Conservation (phyloP, 176 grass and related monocot species). For the Carex cristatella region DNA sequence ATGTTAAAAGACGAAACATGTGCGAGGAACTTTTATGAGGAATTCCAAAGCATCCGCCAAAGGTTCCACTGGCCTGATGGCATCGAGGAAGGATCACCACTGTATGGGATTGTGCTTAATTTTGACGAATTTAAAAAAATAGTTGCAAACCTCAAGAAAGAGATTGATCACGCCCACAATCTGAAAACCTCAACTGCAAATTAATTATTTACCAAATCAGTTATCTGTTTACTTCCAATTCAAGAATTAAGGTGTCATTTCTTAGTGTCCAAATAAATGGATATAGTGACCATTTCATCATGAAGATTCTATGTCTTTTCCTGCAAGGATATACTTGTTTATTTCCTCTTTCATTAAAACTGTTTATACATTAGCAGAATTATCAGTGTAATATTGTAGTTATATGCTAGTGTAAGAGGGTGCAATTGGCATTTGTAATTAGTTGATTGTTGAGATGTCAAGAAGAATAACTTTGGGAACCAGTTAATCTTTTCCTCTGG, state of each 20-base stretch:
- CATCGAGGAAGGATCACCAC: not conserved
- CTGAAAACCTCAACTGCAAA: not conserved
- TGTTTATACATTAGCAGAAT: not conserved
- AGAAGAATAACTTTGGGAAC: not conserved
- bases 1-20: not conserved
- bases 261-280: not conserved
- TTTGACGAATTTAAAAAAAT: not conserved
- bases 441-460: not conserved
- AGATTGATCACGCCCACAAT: not conserved
- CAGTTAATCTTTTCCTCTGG: not conserved
- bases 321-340: not conserved
- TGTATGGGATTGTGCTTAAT: not conserved
- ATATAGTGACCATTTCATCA: not conserved
- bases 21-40: not conserved
- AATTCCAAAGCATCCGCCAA: not conserved
- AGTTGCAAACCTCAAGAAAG: not conserved
- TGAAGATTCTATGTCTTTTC: too few relatives aligned
- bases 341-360: not conserved
- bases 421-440: not conserved
- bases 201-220: not conserved
- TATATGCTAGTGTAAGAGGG: not conserved
- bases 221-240: not conserved
- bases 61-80: not conserved
- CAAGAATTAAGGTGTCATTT: not conserved
- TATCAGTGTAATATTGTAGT: not conserved